A percentile compares a stretch with the other conserved stretches of the same genome.
These are phyloP conservation scores for Penicillium sp. DNA, from an alignment of 2,329 filamentous ascomycete species.

Conservation along the genomic window DNA sequence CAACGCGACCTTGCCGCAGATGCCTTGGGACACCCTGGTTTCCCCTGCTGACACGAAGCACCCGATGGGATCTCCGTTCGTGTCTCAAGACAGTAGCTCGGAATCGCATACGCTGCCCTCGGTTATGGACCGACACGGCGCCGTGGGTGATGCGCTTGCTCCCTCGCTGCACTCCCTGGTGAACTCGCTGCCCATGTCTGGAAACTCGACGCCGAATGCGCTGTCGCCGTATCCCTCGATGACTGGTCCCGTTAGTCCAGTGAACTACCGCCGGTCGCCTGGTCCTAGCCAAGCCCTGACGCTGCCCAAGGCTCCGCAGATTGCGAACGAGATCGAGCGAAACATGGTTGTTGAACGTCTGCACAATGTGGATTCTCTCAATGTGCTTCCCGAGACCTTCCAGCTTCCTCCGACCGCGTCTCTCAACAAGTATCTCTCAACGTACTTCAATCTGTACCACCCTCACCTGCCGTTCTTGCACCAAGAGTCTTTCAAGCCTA, in stretches of 20 bases:
- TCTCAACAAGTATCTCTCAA: slow-evolving; percentile 84
- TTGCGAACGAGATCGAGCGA: slow-evolving; percentile 75
- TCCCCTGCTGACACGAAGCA: too few species aligned
- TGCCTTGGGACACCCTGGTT: slow-evolving; percentile 87
- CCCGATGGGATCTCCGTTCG: too few species aligned
- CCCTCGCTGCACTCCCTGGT: too few species aligned
- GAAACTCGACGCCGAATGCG: slow-evolving; percentile 61
- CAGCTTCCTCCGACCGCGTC: slow-evolving; percentile 70
- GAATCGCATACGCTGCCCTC: slow-evolving; percentile 56
- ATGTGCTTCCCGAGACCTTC: slow-evolving; percentile 78
- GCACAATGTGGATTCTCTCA: slow-evolving; percentile 78
- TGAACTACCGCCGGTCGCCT: slow-evolving; percentile 62
- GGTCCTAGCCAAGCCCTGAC: slow-evolving; percentile 57
- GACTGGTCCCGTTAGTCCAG: slow-evolving; percentile 58
- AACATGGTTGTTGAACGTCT: slow-evolving; percentile 75
- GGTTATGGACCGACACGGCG: slow-evolving; percentile 57
- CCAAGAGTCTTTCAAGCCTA: slow-evolving; percentile 77
- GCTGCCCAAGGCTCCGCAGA: slow-evolving; percentile 66
- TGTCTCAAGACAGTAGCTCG: too few species aligned
- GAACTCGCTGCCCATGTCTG: slow-evolving; percentile 61
- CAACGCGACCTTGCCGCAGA: slow-evolving; percentile 71
- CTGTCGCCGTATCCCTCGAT: slow-evolving; percentile 64
- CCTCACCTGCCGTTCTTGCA: slow-evolving; percentile 94
- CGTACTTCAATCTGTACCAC: slow-evolving; percentile 95
- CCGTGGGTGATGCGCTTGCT: slow-evolving; percentile 56